Evolutionary conservation across 352 stramenopile genomes (phyloP).

Genomic region (Globisporangium paroecandrum): DNA sequence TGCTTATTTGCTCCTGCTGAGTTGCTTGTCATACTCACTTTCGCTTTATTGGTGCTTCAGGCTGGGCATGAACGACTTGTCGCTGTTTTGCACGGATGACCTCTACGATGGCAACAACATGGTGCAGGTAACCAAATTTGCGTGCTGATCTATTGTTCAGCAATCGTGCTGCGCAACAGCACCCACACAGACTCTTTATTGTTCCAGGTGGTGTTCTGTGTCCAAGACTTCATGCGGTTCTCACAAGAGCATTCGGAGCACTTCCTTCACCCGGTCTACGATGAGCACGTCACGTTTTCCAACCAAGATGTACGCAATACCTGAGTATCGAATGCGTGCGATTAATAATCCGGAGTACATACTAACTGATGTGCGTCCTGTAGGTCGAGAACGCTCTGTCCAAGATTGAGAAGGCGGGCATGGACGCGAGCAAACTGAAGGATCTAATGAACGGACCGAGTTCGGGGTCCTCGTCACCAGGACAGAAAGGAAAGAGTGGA

Average conservation of each 20-base stretch:
- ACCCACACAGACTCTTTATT: background rate
- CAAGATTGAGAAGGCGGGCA: slow-evolving; percentile 58
- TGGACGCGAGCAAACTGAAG: slow-evolving; percentile 45
- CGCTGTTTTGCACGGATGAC: slow-evolving; percentile 81
- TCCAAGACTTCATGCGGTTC: slow-evolving; percentile 77
- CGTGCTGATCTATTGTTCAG: background rate
- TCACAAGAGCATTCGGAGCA: slow-evolving; percentile 43
- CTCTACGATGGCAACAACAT: slow-evolving; percentile 85
- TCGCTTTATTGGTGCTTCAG: slow-evolving; percentile 18
- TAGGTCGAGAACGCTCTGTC: slow-evolving; percentile 69
- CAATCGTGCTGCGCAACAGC: background rate
- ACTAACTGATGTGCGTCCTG: background rate
- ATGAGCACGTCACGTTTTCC: slow-evolving; percentile 50
- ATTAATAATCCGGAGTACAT: background rate
- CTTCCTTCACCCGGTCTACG: slow-evolving; percentile 39
- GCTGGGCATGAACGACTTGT: slow-evolving; percentile 80
- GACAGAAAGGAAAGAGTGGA: background rate
- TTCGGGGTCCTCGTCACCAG: background rate
- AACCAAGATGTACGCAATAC: slow-evolving; percentile 48
- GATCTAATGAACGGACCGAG: slow-evolving; percentile 28
- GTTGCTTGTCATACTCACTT: background rate
- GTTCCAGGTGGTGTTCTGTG: slow-evolving; percentile 55
- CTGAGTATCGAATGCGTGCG: background rate
- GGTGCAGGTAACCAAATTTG: slow-evolving; percentile 42
- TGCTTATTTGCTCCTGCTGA: background rate